A percentile compares a stretch with the other conserved stretches of the same genome.
phyloP scores from a whole-genome alignment of 2,329 filamentous ascomycete species.

The Harringtonia lauricola region DNA sequence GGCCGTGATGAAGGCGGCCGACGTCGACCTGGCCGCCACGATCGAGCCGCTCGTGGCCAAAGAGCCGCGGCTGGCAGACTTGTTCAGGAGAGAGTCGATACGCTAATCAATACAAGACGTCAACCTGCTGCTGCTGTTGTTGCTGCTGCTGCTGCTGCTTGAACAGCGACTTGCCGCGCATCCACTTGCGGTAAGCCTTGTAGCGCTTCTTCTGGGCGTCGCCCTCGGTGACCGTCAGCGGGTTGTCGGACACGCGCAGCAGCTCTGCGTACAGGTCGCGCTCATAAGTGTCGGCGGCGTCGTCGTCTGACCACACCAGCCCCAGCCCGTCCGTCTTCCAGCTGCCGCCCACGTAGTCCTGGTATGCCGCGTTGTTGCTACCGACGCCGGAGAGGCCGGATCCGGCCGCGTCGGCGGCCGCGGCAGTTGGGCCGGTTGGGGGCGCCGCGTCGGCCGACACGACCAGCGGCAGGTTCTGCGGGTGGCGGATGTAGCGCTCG shows the following conservation, averaged over 20 bases:
- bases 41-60: slow-evolving; percentile 24
- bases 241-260: slow-evolving; percentile 66
- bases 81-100: slow-evolving; percentile 18
- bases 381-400: neutral
- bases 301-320: neutral
- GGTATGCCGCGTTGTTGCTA: slow-evolving; percentile 44
- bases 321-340: slow-evolving; percentile 47
- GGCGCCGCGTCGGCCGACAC: slow-evolving; percentile 53
- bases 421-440: neutral
- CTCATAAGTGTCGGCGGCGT: slow-evolving; percentile 51
- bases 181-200: slow-evolving; percentile 92
- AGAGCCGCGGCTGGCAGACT: slow-evolving; percentile 21
- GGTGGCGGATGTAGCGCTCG: slow-evolving; percentile 76
- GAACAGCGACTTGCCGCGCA: slow-evolving; percentile 88
- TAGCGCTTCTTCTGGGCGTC: slow-evolving; percentile 89
- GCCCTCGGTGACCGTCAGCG: slow-evolving; percentile 77
- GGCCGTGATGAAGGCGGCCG: slow-evolving; percentile 18
- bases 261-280: slow-evolving; percentile 66
- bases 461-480: slow-evolving; percentile 77
- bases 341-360: slow-evolving; percentile 66
- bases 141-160: no score
- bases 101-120: no score
- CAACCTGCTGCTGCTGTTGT: no score
- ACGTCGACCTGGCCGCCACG: slow-evolving; percentile 15
- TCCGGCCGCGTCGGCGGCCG: neutral